A percentile compares a stretch with the other conserved stretches of the same genome.
Evolutionary conservation across 371 early-diverging fungal species (phyloP).

Genomic region (Mucor racemosus): DNA sequence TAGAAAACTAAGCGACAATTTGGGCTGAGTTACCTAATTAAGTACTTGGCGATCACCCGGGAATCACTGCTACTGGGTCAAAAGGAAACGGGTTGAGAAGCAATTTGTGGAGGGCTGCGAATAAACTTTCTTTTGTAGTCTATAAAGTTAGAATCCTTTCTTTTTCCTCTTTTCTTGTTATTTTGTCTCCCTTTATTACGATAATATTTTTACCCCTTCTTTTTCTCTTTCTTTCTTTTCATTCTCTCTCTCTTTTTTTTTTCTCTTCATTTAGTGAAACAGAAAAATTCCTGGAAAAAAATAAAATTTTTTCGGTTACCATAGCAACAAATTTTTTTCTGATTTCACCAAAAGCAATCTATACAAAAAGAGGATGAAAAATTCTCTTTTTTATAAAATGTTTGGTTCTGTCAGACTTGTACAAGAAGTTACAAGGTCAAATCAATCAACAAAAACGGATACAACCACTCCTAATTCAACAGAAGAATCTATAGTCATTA

Average conservation of each 20-base stretch:
- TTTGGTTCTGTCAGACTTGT: slow-evolving; percentile 54
- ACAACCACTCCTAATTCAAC: not conserved
- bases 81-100: not conserved
- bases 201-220: not conserved
- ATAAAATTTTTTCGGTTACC: not conserved
- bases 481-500: not conserved
- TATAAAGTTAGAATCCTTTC: too few species aligned
- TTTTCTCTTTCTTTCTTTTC: slow-evolving; percentile 1
- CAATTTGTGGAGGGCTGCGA: slow-evolving; percentile 6
- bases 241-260: not conserved
- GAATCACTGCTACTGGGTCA: not conserved
- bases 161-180: not conserved
- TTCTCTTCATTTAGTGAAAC: not conserved
- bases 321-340: slow-evolving; percentile 1
- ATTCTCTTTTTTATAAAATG: slow-evolving; percentile 46
- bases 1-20: not conserved
- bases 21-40: not conserved
- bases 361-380: not conserved
- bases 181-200: not conserved
- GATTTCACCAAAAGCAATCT: not conserved
- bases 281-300: not conserved
- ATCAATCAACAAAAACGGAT: slow-evolving; percentile 12
- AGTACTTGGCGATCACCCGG: slow-evolving; percentile 3
- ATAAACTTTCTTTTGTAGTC: not conserved
- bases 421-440: slow-evolving; percentile 53